A percentile compares a stretch with the other conserved stretches of the same genome.
Conservation (phyloP, 1,284 basidiomycete species). For the Exobasidium cylindrosporum region DNA sequence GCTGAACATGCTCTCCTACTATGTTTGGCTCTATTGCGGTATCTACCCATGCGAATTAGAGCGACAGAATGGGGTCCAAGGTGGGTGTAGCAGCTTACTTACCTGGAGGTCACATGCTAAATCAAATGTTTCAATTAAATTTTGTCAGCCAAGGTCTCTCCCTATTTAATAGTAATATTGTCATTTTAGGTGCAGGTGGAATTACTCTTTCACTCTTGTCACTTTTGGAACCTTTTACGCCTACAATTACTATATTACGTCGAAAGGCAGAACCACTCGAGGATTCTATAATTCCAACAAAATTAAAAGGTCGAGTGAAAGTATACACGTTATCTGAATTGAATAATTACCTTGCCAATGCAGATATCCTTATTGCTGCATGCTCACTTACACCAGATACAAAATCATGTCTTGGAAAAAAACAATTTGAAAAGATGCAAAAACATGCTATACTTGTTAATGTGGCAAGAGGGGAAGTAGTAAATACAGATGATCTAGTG, state of each 20-base stretch:
- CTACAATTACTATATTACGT: conserved; percentile 17
- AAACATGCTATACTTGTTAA: conserved; percentile 27
- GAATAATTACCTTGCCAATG: neutral
- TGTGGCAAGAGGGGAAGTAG: conserved; percentile 62
- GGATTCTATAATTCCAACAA: neutral
- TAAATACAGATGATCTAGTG: conserved; percentile 75
- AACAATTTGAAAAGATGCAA: neutral
- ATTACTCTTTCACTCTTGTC: conserved; percentile 17
- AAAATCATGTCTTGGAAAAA: conserved; percentile 14
- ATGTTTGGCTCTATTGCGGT: conserved; percentile 20
- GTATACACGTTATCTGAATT: conserved; percentile 14
- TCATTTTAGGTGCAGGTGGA: conserved; percentile 32
- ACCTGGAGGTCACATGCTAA: neutral
- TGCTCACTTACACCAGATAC: conserved; percentile 28
- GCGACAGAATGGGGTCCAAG: conserved; percentile 20
- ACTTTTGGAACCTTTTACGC: conserved; percentile 23
- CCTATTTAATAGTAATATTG: conserved; percentile 15
- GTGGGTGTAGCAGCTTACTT: neutral
- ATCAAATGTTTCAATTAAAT: neutral
- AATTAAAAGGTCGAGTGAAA: neutral
- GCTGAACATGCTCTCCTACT: conserved; percentile 40
- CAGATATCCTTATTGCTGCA: conserved; percentile 28
- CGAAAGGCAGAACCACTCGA: conserved; percentile 10
- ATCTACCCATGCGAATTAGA: conserved; percentile 19
- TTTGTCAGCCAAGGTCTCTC: conserved; percentile 10